These are phyloP conservation scores for Strobilomyces confusus DNA, from an alignment of 768 basidiomycete genomes.

Conservation along the genomic window DNA sequence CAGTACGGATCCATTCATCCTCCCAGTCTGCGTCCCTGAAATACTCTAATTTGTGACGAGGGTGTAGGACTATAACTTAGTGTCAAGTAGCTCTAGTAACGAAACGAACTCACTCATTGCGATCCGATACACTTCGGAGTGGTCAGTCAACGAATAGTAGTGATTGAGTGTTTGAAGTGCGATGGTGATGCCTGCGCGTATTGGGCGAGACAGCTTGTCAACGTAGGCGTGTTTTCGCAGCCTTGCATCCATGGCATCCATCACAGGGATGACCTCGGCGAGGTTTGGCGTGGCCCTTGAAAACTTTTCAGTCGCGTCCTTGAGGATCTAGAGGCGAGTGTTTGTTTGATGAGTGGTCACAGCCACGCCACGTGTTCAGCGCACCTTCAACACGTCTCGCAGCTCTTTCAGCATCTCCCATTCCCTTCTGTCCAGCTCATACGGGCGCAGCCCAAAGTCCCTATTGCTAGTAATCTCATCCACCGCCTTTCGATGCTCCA, in stretches of 20 bases:
- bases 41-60: neutral
- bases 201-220: neutral
- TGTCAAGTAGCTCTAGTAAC: too few relatives aligned
- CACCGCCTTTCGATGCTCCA: neutral
- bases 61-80: neutral
- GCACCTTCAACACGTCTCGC: neutral
- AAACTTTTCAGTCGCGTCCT: neutral
- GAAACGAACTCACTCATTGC: neutral
- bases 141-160: neutral
- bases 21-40: neutral
- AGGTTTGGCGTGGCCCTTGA: neutral
- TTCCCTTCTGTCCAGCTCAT: neutral
- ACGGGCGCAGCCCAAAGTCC: neutral
- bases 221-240: neutral
- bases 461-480: neutral
- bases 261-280: neutral
- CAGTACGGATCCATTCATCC: neutral
- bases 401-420: neutral
- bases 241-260: neutral
- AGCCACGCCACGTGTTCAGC: neutral
- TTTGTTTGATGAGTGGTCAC: neutral
- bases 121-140: neutral
- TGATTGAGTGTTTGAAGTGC: neutral
- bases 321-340: neutral
- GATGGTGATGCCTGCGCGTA: neutral